Evolutionary conservation across 148 eudicot species (phyloP).

Genomic region (Pharnaceum exiguum): DNA sequence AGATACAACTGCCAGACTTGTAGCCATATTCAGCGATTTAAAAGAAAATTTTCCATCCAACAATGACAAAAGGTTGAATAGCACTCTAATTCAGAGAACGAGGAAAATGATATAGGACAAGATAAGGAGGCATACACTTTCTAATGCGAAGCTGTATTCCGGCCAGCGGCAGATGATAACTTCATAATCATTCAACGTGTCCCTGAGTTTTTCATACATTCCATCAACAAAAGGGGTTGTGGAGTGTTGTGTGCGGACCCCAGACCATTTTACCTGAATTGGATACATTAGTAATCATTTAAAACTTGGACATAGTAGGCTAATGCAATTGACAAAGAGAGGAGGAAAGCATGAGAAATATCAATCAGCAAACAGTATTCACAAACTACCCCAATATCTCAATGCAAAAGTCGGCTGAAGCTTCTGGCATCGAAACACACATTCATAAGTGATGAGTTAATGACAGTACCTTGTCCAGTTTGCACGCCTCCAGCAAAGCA

Average conservation of each 20-base stretch:
- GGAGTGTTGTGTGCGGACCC: constrained; percentile 69
- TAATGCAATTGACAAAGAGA: background rate
- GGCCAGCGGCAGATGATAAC: constrained; percentile 96
- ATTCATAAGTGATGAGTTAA: background rate
- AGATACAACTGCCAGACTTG: background rate
- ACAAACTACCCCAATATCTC: background rate
- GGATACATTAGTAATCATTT: background rate
- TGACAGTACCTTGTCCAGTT: constrained; percentile 65
- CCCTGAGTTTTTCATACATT: constrained; percentile 71
- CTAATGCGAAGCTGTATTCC: constrained; percentile 75
- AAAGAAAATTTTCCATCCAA: background rate
- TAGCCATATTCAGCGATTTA: background rate
- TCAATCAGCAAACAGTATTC: background rate
- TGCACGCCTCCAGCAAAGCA: constrained; percentile 80
- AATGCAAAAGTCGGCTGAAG: background rate
- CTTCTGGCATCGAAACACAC: background rate
- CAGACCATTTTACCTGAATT: constrained; percentile 82
- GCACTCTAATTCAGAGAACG: too few relatives aligned
- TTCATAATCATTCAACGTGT: constrained; percentile 66
- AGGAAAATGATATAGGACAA: background rate
- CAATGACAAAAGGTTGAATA: too few relatives aligned
- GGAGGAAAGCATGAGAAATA: constrained; percentile 2
- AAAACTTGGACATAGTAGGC: background rate
- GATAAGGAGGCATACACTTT: constrained; percentile 46
- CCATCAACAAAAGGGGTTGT: constrained; percentile 90